A percentile compares a stretch with the other conserved stretches of the same genome.
Conservation (phyloP, 1,284 basidiomycete species). For the Prillingera fragicola region DNA sequence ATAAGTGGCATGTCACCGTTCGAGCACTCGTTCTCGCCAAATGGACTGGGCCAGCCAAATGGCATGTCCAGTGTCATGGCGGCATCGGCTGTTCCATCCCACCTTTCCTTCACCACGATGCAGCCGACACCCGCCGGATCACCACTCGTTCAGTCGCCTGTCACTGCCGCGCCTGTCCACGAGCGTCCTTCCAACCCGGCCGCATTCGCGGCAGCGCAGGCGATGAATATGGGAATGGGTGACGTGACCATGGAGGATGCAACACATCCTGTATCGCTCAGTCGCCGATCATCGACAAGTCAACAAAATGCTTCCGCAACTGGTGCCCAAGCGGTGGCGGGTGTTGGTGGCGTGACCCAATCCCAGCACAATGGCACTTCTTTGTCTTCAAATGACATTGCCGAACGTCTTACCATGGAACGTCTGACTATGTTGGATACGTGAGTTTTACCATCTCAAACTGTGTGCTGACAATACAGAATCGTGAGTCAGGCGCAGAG, state of each 20-base stretch:
- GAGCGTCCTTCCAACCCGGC: no score
- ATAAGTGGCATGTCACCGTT: conserved; percentile 36
- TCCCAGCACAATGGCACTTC: not conserved
- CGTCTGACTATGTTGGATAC: conserved; percentile 34
- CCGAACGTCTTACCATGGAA: conserved; percentile 16
- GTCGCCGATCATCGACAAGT: conserved; percentile 15
- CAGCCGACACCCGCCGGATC: conserved; percentile 15
- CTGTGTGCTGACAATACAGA: conserved; percentile 20
- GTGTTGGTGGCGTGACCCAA: not conserved
- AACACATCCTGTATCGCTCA: conserved; percentile 12
- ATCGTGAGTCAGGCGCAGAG: conserved; percentile 39
- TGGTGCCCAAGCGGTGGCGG: conserved; percentile 5
- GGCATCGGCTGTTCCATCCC: conserved; percentile 29
- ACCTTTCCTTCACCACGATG: conserved; percentile 32
- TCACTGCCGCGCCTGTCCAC: conserved; percentile 18
- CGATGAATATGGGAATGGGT: conserved; percentile 13
- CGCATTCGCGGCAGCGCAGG: conserved; percentile 7
- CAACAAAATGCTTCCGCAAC: not conserved
- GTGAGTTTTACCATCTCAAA: conserved; percentile 20
- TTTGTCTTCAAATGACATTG: conserved; percentile 9
- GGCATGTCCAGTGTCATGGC: conserved; percentile 12
- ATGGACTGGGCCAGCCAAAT: no score
- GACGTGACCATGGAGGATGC: conserved; percentile 41
- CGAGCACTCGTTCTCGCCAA: no score
- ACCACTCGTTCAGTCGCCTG: conserved; percentile 24